A percentile compares a stretch with the other conserved stretches of the same genome.
phyloP scores from a whole-genome alignment of 2,329 filamentous ascomycete genomes.

The Colletotrichum theobromicola region DNA sequence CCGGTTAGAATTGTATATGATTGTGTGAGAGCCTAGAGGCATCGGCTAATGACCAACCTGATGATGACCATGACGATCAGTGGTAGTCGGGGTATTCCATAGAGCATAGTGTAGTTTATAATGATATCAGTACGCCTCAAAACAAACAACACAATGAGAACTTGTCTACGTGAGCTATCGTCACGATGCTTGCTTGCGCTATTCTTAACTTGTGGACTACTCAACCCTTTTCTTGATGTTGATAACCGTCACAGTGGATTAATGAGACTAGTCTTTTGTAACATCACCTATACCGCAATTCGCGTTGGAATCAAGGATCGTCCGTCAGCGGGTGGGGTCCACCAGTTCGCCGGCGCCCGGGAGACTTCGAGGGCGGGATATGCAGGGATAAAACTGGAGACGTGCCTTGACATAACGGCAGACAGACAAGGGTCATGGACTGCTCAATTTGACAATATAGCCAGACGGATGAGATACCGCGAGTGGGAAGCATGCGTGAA shows the following conservation, averaged over 20 bases:
- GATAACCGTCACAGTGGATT: background rate
- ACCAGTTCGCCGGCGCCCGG: background rate
- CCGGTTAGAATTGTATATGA: background rate
- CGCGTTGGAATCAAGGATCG: background rate
- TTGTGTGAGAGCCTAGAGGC: background rate
- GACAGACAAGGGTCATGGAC: background rate
- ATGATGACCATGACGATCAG: background rate
- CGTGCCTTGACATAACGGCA: background rate
- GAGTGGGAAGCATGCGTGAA: background rate
- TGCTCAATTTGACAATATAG: background rate
- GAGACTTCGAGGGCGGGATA: background rate
- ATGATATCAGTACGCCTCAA: background rate
- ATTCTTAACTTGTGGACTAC: background rate
- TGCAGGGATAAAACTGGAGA: background rate
- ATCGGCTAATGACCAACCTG: background rate
- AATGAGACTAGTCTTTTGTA: background rate
- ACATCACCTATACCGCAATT: background rate
- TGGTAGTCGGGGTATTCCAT: background rate
- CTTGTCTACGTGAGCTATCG: background rate
- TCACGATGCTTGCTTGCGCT: background rate
- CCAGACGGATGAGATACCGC: background rate
- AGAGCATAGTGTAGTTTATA: background rate
- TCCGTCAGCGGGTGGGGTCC: rapidly evolving
- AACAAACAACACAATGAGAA: background rate
- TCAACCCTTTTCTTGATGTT: background rate